Evolutionary conservation across 805 yeast genomes (phyloP).

Genomic region (Schwanniomyces pseudopolymorphus): DNA sequence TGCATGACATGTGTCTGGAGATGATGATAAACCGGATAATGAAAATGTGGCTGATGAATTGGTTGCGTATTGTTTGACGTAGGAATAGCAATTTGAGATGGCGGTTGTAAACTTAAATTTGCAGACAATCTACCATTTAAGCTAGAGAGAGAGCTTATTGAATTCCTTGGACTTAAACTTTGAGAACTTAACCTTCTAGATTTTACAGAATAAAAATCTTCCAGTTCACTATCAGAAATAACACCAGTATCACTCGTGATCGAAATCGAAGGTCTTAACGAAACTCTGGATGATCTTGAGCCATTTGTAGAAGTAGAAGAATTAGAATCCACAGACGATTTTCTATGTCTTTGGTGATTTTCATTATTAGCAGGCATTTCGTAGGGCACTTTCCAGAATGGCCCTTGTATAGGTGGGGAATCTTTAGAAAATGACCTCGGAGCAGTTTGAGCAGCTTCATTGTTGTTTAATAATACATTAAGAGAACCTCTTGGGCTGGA

Average conservation of each 20-base stretch:
- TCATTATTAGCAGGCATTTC: constrained; percentile 43
- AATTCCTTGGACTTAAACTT: constrained; percentile 32
- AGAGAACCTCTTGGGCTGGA: constrained; percentile 14
- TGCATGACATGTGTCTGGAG: constrained; percentile 16
- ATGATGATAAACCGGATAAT: constrained; percentile 10
- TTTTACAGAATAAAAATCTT: constrained; percentile 30
- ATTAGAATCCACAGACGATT: constrained; percentile 51
- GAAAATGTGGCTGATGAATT: not conserved
- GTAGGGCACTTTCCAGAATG: constrained; percentile 64
- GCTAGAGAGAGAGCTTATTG: constrained; percentile 30
- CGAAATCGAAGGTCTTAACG: constrained; percentile 24
- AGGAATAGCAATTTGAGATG: constrained; percentile 6
- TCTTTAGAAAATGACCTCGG: constrained; percentile 4
- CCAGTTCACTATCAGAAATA: constrained; percentile 31
- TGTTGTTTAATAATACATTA: constrained; percentile 6
- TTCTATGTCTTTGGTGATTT: constrained; percentile 29
- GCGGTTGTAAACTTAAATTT: constrained; percentile 9
- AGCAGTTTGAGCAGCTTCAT: constrained; percentile 2
- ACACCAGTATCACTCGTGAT: constrained; percentile 19
- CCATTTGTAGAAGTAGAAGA: constrained; percentile 46
- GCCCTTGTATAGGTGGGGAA: constrained; percentile 39
- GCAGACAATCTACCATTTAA: constrained; percentile 29
- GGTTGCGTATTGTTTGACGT: constrained; percentile 11
- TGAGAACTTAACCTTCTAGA: constrained; percentile 18
- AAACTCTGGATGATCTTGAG: constrained; percentile 22